Base-by-base conservation (phyloP, 1,284 basidiomycete genomes). In the Schizophyllum amplum region DNA sequence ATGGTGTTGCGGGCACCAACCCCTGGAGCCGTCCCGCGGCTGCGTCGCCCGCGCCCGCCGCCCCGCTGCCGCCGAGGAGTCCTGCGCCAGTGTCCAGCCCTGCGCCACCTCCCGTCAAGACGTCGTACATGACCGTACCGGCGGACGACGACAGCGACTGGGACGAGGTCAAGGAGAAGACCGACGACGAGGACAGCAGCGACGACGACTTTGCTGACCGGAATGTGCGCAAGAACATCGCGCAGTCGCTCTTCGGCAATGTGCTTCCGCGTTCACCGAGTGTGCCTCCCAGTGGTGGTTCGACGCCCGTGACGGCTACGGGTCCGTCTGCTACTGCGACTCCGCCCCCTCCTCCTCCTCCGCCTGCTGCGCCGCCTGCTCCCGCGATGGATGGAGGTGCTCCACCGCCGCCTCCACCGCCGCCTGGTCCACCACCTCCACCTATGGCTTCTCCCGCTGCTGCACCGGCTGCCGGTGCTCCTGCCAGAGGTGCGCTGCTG, bases 151-250 rank as follows among this genome's bases (percentile, higher is more conserved):
- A 86, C 17, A 90, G 91, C 22, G 93, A 94, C 58, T 96, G 94
- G 94, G 93, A 90, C 57, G 86, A 87, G 17, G 76, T 89, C 49
- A 76, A 83, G 62, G 92, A 95, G 71, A 85, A 86, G 58, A 82
- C 86, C 4, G 79, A 82, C 4, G 79, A 83, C 21, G 80, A 83
- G 23, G 84, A 87, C 62, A 87, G 84, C 63, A 88, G 84, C 61
- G 92, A 94, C 58, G 93, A 94, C 67, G 92, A 94, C 62, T 73
- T 87, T 50, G 74, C 74, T 6, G 85, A 83, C 13, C 79, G 93
- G 26, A 77, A 76, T 57, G 81, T 78, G 20, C 79, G 90, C 5
- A 80, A 81, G 60, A 83, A 84, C 58, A 83, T 96, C 48, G 94
- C 94, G 5, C 79, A 83, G 57, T 81, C 86, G 57, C 67, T 95